Base-by-base conservation (phyloP, 139 green algal genomes). In the Picochlorum sp. region DNA sequence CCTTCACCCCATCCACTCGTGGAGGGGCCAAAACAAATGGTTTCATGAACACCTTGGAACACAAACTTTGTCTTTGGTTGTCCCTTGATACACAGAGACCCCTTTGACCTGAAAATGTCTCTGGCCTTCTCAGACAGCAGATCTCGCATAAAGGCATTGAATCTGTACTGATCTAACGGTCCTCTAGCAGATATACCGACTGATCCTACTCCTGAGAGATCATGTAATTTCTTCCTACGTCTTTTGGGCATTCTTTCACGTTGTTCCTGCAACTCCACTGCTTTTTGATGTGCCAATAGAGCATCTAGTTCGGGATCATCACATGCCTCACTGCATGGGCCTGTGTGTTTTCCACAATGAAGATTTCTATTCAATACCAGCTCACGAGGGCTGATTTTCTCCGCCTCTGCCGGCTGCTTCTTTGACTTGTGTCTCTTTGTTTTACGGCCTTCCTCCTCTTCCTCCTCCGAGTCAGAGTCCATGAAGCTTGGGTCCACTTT, bases 11-110 rank as follows among this genome's bases (percentile, higher is more conserved):
- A 93, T 8, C 67, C 68, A 49, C 75, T 50, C 24, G 83, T 71
- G 14, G 77, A 70, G 8, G 69, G 82, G 18, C 84, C 87, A 64
- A 87, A 90, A 75, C 80, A 86, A 56, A 94, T 84, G 18, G 82
- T 92, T 73, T 92, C 86, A 61, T 92, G 86, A 56, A 94, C 86
- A 10, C 85, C 87, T 67, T 94, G 87, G 72, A 91, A 94, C 66
- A 92, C 79, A 79, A 94, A 94, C 62, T 85, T 88, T 56, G 73
- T 85, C 61, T 66, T 63, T 55, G 77, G 67, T 63, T 81, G 69
- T 50, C 75, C 75, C 54, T 91, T 83, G 45, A 92, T 79, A 56
- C 65, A 81, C 3, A 94, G 79, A 54, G 90, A 75, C 34, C 87
- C 87, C 72, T 94, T 94, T 74, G 76, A 88, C 21, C 87, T 73